Base-by-base conservation (phyloP, 192 early-diverging fungal genomes). In the Rhizoclosmatium globosum region DNA sequence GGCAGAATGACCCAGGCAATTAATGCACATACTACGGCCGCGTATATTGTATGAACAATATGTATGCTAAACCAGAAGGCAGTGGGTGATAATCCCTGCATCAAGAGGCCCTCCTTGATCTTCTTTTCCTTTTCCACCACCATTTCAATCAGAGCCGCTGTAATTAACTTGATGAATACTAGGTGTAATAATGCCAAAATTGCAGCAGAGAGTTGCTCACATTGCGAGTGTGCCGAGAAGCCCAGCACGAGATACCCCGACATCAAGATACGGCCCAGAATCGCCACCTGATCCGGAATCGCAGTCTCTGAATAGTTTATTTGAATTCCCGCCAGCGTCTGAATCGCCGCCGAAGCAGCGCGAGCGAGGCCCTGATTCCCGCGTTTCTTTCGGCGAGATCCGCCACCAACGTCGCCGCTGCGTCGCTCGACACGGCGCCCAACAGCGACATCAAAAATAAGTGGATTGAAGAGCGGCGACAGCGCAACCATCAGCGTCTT, bases 121-220 rank as follows among this genome's bases (percentile, higher is more conserved):
- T 88, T 88, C 64, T 83, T 80, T 74, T 93, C 92, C 72, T 92
- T 93, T 77, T 93, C 92, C 6, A 87, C 74, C 0, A 93, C 88
- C 57, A 93, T 89, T 47, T 85, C 82, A 64, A 91, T 89, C 60
- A 93, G 83, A 23, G 75, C 75, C 6, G 75, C 61, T 53, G 9
- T 7, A 9, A n/a, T 31, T 31, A 31, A 31, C 31, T 31, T 31
- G 17, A 9, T 31, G 31, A 31, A 13, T n/a, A 13, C 11, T n/a
- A 13, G 31, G 39, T 41, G 31, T 31, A 31, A 31, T 31, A 66
- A 13, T 13, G 17, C 64, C 21, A 19, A 15, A 41, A 66, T 17
- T 17, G 17, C 11, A 19, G 15, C 11, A 66, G 38, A 41, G 31
- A 19, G 21, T 41, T 19, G 46, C 71, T 62, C 48, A 59, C 71